phyloP scores from a whole-genome alignment of 2,329 filamentous ascomycete genomes.

The Scedosporium dehoogii region DNA sequence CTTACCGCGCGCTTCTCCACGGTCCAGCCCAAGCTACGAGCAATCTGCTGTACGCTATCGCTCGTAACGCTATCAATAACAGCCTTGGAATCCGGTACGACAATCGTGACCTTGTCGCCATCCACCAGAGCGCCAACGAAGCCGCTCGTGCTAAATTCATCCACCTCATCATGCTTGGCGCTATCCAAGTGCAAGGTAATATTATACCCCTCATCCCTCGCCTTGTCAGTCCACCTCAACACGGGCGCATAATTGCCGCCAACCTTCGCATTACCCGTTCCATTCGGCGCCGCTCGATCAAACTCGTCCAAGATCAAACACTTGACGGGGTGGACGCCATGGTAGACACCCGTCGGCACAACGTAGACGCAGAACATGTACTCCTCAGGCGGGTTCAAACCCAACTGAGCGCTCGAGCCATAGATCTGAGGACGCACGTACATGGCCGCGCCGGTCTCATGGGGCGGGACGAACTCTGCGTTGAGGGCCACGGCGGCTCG shows the following conservation, averaged over 20 bases:
- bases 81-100: conserved; percentile 78
- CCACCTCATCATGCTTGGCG: conserved; percentile 70
- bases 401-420: conserved; percentile 78
- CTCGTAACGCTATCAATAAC: conserved; percentile 84
- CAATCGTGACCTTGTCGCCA: conserved; percentile 52
- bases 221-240: conserved; percentile 74
- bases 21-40: conserved; percentile 68
- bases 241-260: conserved; percentile 96
- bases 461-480: conserved; percentile 82
- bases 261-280: conserved; percentile 84
- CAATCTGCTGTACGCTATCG: conserved; percentile 68
- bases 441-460: conserved; percentile 81
- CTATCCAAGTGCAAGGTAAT: conserved; percentile 93
- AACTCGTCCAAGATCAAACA: conserved; percentile 86
- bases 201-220: conserved; percentile 69
- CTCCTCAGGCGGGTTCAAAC: conserved; percentile 77
- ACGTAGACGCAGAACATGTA: conserved; percentile 89
- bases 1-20: conserved; percentile 64
- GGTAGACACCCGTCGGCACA: conserved; percentile 87
- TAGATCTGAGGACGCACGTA: conserved; percentile 87
- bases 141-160: conserved; percentile 92
- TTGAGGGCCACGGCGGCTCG: conserved; percentile 78
- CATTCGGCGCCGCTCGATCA: conserved; percentile 84
- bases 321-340: conserved; percentile 79
- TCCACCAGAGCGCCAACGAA: conserved; percentile 71